phyloP scores from a whole-genome alignment of 2,329 filamentous ascomycete genomes.

The Claviceps paspali region DNA sequence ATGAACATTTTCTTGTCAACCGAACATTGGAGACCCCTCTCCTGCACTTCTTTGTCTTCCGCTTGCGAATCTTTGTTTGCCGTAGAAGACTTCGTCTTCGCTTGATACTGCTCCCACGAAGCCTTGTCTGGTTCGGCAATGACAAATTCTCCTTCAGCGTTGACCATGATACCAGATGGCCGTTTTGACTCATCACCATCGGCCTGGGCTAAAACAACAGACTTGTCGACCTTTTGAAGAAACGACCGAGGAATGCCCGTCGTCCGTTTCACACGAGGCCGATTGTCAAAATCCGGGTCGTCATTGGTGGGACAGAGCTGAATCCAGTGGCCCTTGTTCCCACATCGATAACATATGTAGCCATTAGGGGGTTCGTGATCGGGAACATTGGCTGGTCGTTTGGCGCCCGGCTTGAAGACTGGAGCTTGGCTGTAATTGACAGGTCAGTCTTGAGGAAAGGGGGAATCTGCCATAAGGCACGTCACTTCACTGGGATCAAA shows the following conservation, averaged over 20 bases:
- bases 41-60: constrained; percentile 74
- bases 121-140: constrained; percentile 91
- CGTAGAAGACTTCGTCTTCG: constrained; percentile 77
- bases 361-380: constrained; percentile 86
- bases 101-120: constrained; percentile 93
- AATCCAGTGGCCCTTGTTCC: constrained; percentile 98
- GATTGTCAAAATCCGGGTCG: constrained; percentile 88
- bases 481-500: not conserved
- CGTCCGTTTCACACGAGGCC: constrained; percentile 84
- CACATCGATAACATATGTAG: constrained; percentile 92
- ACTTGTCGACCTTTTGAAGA: constrained; percentile 89
- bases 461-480: too few relatives aligned
- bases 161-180: constrained; percentile 87
- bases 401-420: constrained; percentile 43
- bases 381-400: constrained; percentile 61
- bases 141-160: constrained; percentile 93
- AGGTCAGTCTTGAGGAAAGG: too few relatives aligned
- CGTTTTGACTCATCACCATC: constrained; percentile 72
- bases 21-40: constrained; percentile 78
- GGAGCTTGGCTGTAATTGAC: constrained; percentile 38
- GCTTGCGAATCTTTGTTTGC: constrained; percentile 63
- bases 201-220: constrained; percentile 56
- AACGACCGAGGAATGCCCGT: constrained; percentile 95
- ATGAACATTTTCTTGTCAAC: constrained; percentile 97
- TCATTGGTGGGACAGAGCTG: constrained; percentile 97